Base-by-base conservation (phyloP, 176 grass and related monocot genomes). In the Musa troglodytarum region DNA sequence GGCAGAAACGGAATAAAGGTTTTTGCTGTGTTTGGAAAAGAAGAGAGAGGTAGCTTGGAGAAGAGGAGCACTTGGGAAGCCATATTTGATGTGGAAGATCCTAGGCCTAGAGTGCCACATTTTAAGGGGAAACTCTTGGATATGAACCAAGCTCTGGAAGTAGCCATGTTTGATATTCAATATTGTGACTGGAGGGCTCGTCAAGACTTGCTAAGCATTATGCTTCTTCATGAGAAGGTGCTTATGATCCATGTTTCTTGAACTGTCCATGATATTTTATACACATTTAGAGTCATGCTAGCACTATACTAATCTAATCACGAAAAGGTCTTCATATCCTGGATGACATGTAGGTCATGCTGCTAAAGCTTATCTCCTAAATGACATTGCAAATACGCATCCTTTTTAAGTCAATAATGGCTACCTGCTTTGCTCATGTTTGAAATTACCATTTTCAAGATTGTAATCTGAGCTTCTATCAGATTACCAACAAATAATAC, bases 201-300 rank as follows among this genome's bases (percentile, higher is more conserved):
- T 0, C 90, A 92, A 70, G 95, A 99, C 81, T 86, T 99, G 61
- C 82, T 99, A 20, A 86, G 83, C 24, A 99, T 99, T 78, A 89
- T 99, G 90, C 78, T 89, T 56, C 95, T 99, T 50, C 95, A 99
- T 75, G 81, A 89, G 81, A 94, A 99, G 91, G 94, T 98, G 62
- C 1, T 56, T 11, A 24, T 29, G 9, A 29, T 67, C 64, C 26
- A 67, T 28, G 25, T 28, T 67, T 67, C 23, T 28, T 22, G 64
- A 34, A 11, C 14, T 13, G 3, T 13, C 64, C 25, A 10, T 29
- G 11, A 15, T 29, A 68, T 68, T 10, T 13, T 25, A 15, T 24
- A 21, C 24, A 66, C 3, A 13, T 57, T 11, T 57, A 17, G 13
- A 57, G 16, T 66, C 63, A 61, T 1, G 19, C 2, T 21, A 61